phyloP scores from a whole-genome alignment of 768 basidiomycete genomes.

The Leccinum rimulosum region DNA sequence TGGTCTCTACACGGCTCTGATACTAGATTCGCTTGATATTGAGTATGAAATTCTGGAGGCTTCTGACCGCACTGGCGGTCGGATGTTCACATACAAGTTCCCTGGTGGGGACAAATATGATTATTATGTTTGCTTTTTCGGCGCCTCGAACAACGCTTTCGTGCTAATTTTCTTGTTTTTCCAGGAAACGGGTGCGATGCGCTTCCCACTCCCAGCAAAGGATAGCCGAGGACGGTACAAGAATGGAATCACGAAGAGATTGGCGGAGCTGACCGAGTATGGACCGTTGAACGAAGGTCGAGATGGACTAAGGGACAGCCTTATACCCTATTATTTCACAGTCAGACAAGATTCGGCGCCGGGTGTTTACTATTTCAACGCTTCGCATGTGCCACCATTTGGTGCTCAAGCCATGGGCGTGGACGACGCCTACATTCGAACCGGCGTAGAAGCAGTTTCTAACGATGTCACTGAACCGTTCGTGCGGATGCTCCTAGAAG shows the following conservation, averaged over 20 bases:
- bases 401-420: conserved; percentile 11
- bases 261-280: conserved; percentile 32
- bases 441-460: conserved; percentile 18
- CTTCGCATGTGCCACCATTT: conserved; percentile 1
- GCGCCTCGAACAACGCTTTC: background rate
- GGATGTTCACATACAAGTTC: conserved; percentile 44
- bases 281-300: conserved; percentile 20
- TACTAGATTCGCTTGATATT: conserved; percentile 29
- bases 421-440: conserved; percentile 11
- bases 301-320: conserved; percentile 15
- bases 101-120: conserved; percentile 27
- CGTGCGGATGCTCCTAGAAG: conserved; percentile 11
- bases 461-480: conserved; percentile 19
- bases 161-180: background rate
- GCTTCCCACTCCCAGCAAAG: conserved; percentile 28
- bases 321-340: conserved; percentile 22
- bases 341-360: conserved; percentile 10
- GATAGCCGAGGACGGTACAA: conserved; percentile 13
- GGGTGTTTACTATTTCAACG: conserved; percentile 8
- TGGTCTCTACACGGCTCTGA: background rate
- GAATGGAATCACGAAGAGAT: conserved; percentile 31
- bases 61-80: conserved; percentile 39
- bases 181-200: conserved; percentile 41
- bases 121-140: conserved; percentile 31
- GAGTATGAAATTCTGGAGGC: conserved; percentile 47